Evolutionary conservation across 2,329 filamentous ascomycete genomes (phyloP), one percentile per base, ranked within the genome.

Genomic region (Neopestalotiopsis clavispora): DNA sequence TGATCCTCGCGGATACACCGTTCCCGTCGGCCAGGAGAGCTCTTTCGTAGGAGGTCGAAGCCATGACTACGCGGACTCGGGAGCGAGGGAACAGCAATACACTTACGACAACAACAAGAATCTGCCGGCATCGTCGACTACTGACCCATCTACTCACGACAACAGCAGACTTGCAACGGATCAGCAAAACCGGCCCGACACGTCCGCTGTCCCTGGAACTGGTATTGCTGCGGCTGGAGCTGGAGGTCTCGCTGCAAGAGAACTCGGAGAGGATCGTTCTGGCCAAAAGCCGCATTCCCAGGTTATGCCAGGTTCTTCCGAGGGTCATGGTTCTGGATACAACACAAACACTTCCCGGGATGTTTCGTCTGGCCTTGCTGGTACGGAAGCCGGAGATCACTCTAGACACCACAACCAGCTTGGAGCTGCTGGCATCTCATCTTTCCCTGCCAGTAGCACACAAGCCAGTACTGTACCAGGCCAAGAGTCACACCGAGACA

Each of bases 1-100:
- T 7, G 65, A 67, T 45, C 56, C 52, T 34, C 56, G 65, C n/a
- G 57, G 56, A 42, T n/a, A 61, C 17, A 40, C 59, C 14, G 28
- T 34, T 23, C 45, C 17, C n/a, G 9, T 20, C 1, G 38, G 28
- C 20, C n/a, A 62, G 14, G 59, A 62, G 6, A 38, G 17, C 14
- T 6, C 59, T 14, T 34, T 32, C 14, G 45, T 10, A 10, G 14
- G 42, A 9, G 65, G 57, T 12, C 32, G 34, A 17, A 32, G 57
- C 9, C 52, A 56, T n/a, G 20, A 58, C 12, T 23, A 57, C 17
- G 52, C 9, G 12, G 61, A 64, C 4, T 28, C 20, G n/a, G 49
- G 23, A 5, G n/a, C 20, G 7, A 10, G 34, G 5, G 30, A 40
- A 12, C n/a, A 62, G 17, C 57, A 10, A n/a, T 17, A 30, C 28